phyloP scores from a whole-genome alignment of 148 eudicot genomes.

The Fagopyrum homotropicum region DNA sequence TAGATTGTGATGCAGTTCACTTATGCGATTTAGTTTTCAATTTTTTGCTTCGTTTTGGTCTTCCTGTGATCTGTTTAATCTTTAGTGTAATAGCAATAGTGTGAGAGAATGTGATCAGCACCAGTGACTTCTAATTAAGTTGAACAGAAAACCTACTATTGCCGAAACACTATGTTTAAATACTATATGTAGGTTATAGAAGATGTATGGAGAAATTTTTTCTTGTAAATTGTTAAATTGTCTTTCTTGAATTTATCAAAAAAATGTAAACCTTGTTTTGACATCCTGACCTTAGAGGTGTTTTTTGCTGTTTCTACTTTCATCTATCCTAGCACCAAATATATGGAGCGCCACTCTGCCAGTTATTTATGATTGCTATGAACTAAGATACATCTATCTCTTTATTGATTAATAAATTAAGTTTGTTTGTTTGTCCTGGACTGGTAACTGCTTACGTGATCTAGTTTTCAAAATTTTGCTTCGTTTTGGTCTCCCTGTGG shows the following conservation, averaged over 20 bases:
- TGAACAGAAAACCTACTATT: not conserved
- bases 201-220: not conserved
- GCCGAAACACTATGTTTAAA: no score
- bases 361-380: not conserved
- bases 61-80: not conserved
- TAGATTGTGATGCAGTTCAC: not conserved
- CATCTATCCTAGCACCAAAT: not conserved
- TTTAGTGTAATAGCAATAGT: not conserved
- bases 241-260: constrained; percentile 1
- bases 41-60: not conserved
- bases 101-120: not conserved
- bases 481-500: not conserved
- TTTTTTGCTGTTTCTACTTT: not conserved
- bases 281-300: not conserved
- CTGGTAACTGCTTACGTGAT: not conserved
- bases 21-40: not conserved
- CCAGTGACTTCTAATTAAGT: not conserved
- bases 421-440: no score
- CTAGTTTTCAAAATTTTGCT: not conserved
- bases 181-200: not conserved
- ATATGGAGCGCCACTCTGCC: not conserved
- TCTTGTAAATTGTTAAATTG: not conserved
- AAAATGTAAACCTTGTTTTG: not conserved
- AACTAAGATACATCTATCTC: not conserved
- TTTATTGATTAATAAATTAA: no score